phyloP scores from a whole-genome alignment of 768 basidiomycete genomes.

The Tulasnella sp. region DNA sequence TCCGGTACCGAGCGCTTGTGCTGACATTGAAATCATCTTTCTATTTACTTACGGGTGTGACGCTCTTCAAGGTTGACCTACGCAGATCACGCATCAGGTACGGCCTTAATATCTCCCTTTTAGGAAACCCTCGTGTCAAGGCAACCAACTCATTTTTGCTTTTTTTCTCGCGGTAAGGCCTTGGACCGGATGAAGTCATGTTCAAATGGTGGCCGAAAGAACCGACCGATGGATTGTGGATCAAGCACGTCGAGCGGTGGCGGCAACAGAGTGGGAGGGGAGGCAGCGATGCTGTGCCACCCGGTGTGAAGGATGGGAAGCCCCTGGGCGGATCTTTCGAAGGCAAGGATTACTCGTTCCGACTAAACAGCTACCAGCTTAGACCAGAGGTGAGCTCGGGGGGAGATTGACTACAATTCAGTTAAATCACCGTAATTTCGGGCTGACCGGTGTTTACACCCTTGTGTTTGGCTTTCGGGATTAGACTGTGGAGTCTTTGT shows the following conservation, averaged over 20 bases:
- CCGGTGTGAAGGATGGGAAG: conserved; percentile 27
- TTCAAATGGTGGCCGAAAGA: conserved; percentile 43
- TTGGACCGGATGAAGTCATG: conserved; percentile 64
- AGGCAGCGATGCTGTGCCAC: conserved; percentile 19
- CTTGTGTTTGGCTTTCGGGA: neutral
- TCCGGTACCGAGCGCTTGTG: neutral
- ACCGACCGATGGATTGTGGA: conserved; percentile 35
- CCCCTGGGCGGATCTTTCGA: conserved; percentile 14
- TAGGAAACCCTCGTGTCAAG: conserved; percentile 3
- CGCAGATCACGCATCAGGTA: conserved; percentile 32
- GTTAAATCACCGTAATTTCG: neutral
- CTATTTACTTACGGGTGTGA: neutral
- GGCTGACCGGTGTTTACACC: neutral
- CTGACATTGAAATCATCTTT: neutral
- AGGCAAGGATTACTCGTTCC: conserved; percentile 59
- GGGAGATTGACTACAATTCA: neutral
- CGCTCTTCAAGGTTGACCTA: conserved; percentile 30
- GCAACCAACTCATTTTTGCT: neutral
- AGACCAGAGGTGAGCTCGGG: conserved; percentile 63
- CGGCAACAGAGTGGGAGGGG: conserved; percentile 42
- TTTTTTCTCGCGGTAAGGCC: conserved; percentile 46
- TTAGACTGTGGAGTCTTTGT: conserved; percentile 74
- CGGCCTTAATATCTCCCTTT: conserved; percentile 1
- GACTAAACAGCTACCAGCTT: conserved; percentile 56
- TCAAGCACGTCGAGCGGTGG: conserved; percentile 50